These are phyloP conservation scores for Prillingera fragicola DNA, from an alignment of 1,284 basidiomycete genomes.

Conservation along the genomic window DNA sequence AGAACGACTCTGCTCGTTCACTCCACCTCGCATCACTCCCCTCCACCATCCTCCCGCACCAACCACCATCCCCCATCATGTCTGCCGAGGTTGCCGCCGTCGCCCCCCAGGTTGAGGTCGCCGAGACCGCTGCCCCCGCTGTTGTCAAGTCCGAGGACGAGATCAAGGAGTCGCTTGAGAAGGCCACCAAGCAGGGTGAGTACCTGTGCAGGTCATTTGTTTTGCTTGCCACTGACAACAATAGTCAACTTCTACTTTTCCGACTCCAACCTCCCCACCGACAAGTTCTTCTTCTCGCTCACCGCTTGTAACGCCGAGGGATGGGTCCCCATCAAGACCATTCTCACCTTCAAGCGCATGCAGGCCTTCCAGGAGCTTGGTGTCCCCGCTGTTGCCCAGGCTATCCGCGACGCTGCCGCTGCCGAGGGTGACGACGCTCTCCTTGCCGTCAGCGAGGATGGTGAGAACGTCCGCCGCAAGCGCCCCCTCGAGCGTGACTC, in stretches of 20 bases:
- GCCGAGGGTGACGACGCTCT: conserved; percentile 53
- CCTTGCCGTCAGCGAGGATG: conserved; percentile 66
- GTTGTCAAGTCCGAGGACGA: conserved; percentile 37
- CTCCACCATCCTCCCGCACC: conserved; percentile 50
- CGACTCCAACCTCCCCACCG: conserved; percentile 91
- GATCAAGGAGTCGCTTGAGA: conserved; percentile 27
- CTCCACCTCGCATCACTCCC: background rate
- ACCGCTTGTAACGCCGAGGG: conserved; percentile 69
- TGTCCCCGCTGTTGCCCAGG: conserved; percentile 60
- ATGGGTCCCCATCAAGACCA: conserved; percentile 83
- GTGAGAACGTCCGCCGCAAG: conserved; percentile 65
- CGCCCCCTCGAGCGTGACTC: conserved; percentile 63
- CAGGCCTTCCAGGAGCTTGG: conserved; percentile 62
- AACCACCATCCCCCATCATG: conserved; percentile 12
- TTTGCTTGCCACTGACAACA: background rate
- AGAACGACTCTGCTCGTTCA: background rate
- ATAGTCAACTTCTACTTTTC: conserved; percentile 97
- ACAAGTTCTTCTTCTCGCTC: conserved; percentile 96
- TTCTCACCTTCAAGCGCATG: conserved; percentile 97
- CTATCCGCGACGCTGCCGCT: conserved; percentile 53
- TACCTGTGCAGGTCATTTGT: conserved; percentile 1
- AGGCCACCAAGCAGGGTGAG: conserved; percentile 41
- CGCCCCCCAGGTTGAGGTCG: conserved; percentile 14
- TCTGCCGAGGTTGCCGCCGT: conserved; percentile 12
- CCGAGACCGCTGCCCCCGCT: conserved; percentile 21